Percentiles rank a stretch among this genome's conserved stretches.
Conservation (phyloP, 495 filamentous ascomycete genomes). For the Letharia columbiana region DNA sequence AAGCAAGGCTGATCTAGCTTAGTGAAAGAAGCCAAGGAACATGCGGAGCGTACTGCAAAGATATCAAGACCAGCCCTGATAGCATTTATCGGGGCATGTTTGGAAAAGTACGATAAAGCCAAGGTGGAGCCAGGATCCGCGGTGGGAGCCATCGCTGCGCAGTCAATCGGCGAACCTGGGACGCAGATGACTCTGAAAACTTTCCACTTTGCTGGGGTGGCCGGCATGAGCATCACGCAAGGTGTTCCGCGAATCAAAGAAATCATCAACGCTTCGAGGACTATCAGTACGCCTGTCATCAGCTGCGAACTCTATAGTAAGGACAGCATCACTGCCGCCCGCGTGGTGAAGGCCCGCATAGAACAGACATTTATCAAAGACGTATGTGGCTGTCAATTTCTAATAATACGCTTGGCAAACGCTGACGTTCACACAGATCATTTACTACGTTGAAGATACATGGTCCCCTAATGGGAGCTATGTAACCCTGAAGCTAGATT, state of each 20-base stretch:
- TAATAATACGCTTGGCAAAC: conserved; percentile 31
- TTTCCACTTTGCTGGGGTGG: conserved; percentile 99
- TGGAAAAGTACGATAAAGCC: conserved; percentile 82
- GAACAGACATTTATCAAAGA: conserved; percentile 78
- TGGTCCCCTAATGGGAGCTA: conserved; percentile 69
- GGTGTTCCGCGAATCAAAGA: conserved; percentile 99
- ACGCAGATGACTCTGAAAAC: conserved; percentile 99
- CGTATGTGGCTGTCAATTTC: conserved; percentile 27
- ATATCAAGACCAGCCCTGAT: conserved; percentile 63
- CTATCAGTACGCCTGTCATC: conserved; percentile 91
- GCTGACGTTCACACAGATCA: conserved; percentile 39
- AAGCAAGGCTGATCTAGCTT: conserved; percentile 11
- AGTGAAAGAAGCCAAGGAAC: conserved; percentile 19
- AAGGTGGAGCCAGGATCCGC: conserved; percentile 90
- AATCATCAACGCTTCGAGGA: conserved; percentile 94
- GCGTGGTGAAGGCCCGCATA: conserved; percentile 81
- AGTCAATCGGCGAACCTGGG: conserved; percentile 96
- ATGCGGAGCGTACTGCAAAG: conserved; percentile 65
- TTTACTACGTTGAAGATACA: conserved; percentile 68
- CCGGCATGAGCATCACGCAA: conserved; percentile 96
- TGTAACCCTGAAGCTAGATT: conserved; percentile 68
- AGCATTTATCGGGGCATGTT: conserved; percentile 70
- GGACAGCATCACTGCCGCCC: conserved; percentile 60
- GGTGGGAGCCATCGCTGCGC: conserved; percentile 94
- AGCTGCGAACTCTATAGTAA: conserved; percentile 69